These are phyloP conservation scores for Boletellus sp. DNA, from an alignment of 768 basidiomycete species.

Conservation along the genomic window DNA sequence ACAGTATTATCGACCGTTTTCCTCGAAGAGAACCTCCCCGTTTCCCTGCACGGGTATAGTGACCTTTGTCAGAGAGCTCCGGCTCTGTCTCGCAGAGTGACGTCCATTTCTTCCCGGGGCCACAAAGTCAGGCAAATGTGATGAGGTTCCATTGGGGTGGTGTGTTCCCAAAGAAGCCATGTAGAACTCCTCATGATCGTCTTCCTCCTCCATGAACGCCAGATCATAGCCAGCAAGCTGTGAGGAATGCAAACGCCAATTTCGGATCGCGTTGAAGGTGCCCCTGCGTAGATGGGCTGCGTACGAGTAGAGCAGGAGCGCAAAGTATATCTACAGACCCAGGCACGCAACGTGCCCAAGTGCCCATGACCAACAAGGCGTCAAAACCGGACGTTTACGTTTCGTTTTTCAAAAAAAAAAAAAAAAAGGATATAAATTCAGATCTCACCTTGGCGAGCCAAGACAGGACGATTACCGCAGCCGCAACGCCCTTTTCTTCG, in stretches of 20 bases:
- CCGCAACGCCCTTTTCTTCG: conserved; percentile 81
- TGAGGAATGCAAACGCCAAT: conserved; percentile 26
- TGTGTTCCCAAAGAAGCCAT: conserved; percentile 55
- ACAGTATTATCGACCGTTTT: conserved; percentile 42
- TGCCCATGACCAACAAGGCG: conserved; percentile 2
- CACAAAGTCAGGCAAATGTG: conserved; percentile 64
- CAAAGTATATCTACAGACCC: conserved; percentile 82
- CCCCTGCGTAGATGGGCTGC: conserved; percentile 89
- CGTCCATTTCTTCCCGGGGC: conserved; percentile 41
- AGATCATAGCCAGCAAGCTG: conserved; percentile 24
- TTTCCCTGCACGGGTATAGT: conserved; percentile 42
- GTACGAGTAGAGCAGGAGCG: conserved; percentile 86
- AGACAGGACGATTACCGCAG: conserved; percentile 69
- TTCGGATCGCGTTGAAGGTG: conserved; percentile 76
- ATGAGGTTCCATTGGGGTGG: conserved; percentile 38
- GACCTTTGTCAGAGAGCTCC: conserved; percentile 24
- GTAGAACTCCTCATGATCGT: conserved; percentile 66
- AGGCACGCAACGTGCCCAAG: background rate
- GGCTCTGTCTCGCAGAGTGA: conserved; percentile 25
- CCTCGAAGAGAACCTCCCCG: conserved; percentile 60
- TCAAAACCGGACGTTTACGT: background rate
- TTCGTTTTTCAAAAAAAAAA: background rate
- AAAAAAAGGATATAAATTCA: too few relatives aligned
- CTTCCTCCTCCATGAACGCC: conserved; percentile 51
- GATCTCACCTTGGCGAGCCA: conserved; percentile 82